Percentiles rank a stretch among this genome's conserved stretches.
Conservation (phyloP, 1,284 basidiomycete species). For the Cutaneotrichosporon sp. region DNA sequence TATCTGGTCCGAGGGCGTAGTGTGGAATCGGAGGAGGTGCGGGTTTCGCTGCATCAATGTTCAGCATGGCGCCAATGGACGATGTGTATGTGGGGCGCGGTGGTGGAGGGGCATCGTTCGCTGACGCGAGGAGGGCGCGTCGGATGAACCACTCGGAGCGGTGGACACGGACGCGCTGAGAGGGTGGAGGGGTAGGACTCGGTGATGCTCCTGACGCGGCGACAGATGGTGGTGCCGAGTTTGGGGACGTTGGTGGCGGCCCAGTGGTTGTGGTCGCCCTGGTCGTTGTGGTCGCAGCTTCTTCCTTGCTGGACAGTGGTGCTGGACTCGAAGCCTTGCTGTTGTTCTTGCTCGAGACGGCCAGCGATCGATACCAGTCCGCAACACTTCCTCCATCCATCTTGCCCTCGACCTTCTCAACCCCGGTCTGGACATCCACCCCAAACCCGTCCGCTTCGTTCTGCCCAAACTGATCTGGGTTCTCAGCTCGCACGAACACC, state of each 20-base stretch:
- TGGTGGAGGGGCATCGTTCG: constrained; percentile 4
- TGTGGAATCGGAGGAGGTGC: constrained; percentile 10
- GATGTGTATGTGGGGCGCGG: constrained; percentile 9
- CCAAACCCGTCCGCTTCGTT: constrained; percentile 25
- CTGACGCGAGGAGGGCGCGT: constrained; percentile 28
- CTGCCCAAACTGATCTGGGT: constrained; percentile 34
- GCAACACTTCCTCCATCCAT: constrained; percentile 25
- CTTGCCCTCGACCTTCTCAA: background rate
- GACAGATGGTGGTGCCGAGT: background rate
- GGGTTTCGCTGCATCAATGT: constrained; percentile 12
- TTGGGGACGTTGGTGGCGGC: constrained; percentile 11
- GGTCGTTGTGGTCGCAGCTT: too few species aligned
- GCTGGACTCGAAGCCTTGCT: background rate
- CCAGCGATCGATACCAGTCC: constrained; percentile 37
- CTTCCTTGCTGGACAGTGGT: too few species aligned
- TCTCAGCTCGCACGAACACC: constrained; percentile 28
- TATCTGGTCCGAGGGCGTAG: constrained; percentile 43
- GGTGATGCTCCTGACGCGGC: background rate
- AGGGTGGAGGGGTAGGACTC: background rate
- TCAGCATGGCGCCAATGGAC: constrained; percentile 33
- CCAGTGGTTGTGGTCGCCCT: background rate
- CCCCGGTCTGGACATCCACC: constrained; percentile 21
- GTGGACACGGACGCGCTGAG: constrained; percentile 25
- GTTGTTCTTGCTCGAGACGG: background rate
- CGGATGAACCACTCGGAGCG: constrained; percentile 45